phyloP scores from a whole-genome alignment of 176 grass and related monocot genomes.

The Lolium rigidum region DNA sequence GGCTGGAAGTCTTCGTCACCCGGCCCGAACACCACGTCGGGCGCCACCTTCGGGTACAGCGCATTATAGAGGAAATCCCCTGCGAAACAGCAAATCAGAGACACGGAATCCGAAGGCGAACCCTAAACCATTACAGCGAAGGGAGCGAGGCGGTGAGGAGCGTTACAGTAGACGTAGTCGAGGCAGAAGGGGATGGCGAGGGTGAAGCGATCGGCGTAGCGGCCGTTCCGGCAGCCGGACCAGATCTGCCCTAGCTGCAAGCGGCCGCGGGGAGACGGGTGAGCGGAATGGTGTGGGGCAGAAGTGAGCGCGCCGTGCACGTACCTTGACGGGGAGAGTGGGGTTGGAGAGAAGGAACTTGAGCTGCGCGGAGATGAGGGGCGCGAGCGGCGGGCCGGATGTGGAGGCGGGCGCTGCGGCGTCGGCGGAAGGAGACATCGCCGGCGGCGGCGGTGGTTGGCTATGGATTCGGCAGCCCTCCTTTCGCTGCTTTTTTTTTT shows the following conservation, averaged over 20 bases:
- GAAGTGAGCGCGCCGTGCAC: not conserved
- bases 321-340: slow-evolving; percentile 75
- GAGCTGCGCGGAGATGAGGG: slow-evolving; percentile 83
- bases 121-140: slow-evolving; percentile 25
- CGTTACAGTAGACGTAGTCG: slow-evolving; percentile 89
- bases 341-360: slow-evolving; percentile 71
- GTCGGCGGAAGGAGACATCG: slow-evolving; percentile 49
- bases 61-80: slow-evolving; percentile 95
- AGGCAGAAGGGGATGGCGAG: slow-evolving; percentile 96
- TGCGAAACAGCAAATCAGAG: slow-evolving; percentile 49
- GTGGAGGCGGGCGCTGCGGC: slow-evolving; percentile 26
- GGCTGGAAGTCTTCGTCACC: slow-evolving; percentile 80
- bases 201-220: slow-evolving; percentile 79
- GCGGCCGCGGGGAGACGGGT: not conserved
- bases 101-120: not conserved
- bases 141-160: not conserved
- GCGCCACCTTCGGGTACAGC: slow-evolving; percentile 64
- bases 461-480: slow-evolving; percentile 10
- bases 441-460: slow-evolving; percentile 38
- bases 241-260: slow-evolving; percentile 76
- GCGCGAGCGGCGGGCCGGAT: slow-evolving; percentile 45
- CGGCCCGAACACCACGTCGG: slow-evolving; percentile 77
- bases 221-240: slow-evolving; percentile 71
- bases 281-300: not conserved
- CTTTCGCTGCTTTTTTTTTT: not conserved